Evolutionary conservation across 2,329 filamentous ascomycete species (phyloP), one percentile per base, ranked within the genome.

Genomic region (Acrodontium crateriforme): DNA sequence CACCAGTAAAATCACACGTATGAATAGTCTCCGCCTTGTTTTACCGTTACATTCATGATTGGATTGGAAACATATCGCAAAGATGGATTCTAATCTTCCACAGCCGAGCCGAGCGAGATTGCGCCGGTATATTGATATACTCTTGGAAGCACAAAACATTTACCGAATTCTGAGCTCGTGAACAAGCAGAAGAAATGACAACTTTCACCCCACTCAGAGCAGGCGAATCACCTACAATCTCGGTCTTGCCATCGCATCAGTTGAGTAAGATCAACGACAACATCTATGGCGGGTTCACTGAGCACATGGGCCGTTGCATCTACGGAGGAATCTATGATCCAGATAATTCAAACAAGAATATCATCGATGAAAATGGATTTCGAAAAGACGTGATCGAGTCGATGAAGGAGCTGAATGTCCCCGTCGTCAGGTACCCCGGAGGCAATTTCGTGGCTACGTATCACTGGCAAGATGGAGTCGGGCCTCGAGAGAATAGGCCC

Each of bases 231-330:
- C 67, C 78, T 25, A 66, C 65, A 39, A 78, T 83, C 45, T 67
- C 67, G 29, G 59, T 85, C 34, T 70, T 81, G 47, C 61, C 75
- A 4, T 52, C 57, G 10, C 68, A 78, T 50, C 71, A 67, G 40
- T 56, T 85, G 30, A 75, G 76, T 33, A 74, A 74, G 49, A 82
- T 89, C 46, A 74, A 84, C 46, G 70, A 78, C 35, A 81, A 81
- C 48, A 81, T 79, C 44, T 89, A 87, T 64, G 76, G 78, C 31
- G 81, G 80, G 8, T 89, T 89, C 55, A 82, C 76, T 34, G 81
- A 89, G 78, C 82, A 89, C 55, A 89, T 89, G 80, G 81, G 81
- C 44, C 72, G 81, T 36, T 89, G 81, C 60, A 84, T 89, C 47
- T 87, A 89, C 51, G 79, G 79, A 38, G 81, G 82, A 39, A 78